phyloP scores from a whole-genome alignment of 2,329 filamentous ascomycete species.

The Grosmannia clavigera region DNA sequence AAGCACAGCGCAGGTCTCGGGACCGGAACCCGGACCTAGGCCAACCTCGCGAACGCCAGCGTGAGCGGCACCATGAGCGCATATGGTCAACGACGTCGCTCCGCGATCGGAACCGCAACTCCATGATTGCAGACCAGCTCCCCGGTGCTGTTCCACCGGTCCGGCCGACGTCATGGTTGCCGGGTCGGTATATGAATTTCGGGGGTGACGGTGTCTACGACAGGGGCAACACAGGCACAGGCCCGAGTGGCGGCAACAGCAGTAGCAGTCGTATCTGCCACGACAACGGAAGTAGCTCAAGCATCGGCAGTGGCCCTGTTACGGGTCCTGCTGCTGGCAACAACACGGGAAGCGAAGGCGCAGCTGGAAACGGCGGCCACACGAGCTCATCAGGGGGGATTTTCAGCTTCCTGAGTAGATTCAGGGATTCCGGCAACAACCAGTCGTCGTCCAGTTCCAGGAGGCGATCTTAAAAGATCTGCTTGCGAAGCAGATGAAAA shows the following conservation, averaged over 20 bases:
- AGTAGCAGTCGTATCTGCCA: background rate
- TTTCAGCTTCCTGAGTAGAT: background rate
- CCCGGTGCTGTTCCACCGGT: background rate
- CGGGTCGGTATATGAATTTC: background rate
- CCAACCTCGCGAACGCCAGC: background rate
- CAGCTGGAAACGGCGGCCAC: background rate
- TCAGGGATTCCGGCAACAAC: background rate
- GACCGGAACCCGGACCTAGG: background rate
- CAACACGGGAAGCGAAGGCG: background rate
- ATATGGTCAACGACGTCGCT: background rate
- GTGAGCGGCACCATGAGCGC: background rate
- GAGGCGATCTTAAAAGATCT: background rate
- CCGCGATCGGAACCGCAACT: background rate
- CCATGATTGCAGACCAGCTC: background rate
- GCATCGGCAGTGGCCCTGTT: background rate
- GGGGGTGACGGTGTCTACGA: background rate
- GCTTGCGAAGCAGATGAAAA: background rate
- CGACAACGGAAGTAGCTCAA: background rate
- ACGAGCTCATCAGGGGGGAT: background rate
- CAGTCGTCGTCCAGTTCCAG: background rate
- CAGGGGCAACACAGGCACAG: background rate
- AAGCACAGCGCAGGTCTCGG: background rate
- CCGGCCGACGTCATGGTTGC: background rate
- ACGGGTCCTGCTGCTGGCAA: background rate
- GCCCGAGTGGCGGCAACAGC: background rate